A percentile compares a stretch with the other conserved stretches of the same genome.
Evolutionary conservation across 2,329 filamentous ascomycete species (phyloP).

Genomic region (Aspergillus tanneri): DNA sequence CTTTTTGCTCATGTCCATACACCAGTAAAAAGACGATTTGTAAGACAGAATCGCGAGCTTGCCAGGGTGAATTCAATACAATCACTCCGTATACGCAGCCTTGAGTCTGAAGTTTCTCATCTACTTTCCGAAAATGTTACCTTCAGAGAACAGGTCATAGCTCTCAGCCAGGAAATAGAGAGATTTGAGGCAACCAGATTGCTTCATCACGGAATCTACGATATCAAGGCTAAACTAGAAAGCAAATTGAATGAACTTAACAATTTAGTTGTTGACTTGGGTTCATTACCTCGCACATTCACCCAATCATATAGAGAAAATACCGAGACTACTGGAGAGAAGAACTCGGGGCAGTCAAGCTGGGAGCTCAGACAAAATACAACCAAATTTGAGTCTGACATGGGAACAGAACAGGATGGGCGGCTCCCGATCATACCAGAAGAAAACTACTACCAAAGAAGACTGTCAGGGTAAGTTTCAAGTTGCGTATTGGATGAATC

Average conservation of each 20-base stretch:
- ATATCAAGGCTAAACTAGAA: conserved; percentile 56
- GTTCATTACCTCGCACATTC: conserved; percentile 39
- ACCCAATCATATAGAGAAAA: conserved; percentile 20
- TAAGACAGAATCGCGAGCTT: conserved; percentile 66
- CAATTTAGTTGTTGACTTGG: conserved; percentile 55
- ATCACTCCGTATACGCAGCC: conserved; percentile 61
- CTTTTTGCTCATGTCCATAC: not conserved
- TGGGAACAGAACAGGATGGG: conserved; percentile 30
- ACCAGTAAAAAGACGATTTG: conserved; percentile 62
- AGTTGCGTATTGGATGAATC: not conserved
- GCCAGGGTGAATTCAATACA: conserved; percentile 64
- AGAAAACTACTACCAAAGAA: conserved; percentile 57
- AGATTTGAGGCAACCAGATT: conserved; percentile 46
- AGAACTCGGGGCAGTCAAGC: conserved; percentile 10
- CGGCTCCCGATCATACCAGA: conserved; percentile 60
- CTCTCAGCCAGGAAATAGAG: conserved; percentile 56
- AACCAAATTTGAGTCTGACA: conserved; percentile 16
- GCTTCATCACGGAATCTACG: conserved; percentile 49
- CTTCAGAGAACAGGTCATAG: conserved; percentile 59
- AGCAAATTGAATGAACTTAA: conserved; percentile 57
- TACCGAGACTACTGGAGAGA: conserved; percentile 12
- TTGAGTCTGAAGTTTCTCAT: conserved; percentile 62
- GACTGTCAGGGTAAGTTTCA: conserved; percentile 54
- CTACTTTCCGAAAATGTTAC: conserved; percentile 61
- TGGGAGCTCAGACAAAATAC: conserved; percentile 17